These are phyloP conservation scores for Trichosanthes cucumerina DNA, from an alignment of 306 rosid species.

Conservation along the genomic window DNA sequence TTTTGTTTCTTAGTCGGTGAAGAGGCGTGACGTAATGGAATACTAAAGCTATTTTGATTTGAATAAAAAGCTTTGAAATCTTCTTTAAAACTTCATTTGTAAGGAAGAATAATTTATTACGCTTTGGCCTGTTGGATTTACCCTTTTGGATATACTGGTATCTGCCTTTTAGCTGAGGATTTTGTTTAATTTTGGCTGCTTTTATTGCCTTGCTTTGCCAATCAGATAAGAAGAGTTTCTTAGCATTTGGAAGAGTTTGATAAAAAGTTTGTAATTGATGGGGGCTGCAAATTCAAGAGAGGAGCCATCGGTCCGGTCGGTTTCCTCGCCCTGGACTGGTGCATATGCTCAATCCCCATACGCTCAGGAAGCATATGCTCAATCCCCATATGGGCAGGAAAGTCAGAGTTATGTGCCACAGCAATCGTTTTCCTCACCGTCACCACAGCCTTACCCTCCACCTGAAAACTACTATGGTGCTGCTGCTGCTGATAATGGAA, in stretches of 20 bases:
- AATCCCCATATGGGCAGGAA: conserved; percentile 30
- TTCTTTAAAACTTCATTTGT: not conserved
- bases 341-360: conserved; percentile 28
- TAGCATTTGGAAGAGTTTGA: conserved; percentile 11
- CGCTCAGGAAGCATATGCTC: conserved; percentile 20
- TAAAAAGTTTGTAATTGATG: conserved; percentile 40
- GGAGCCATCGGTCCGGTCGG: conserved; percentile 34
- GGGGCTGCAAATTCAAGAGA: conserved; percentile 63
- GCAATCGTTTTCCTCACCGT: conserved; percentile 16
- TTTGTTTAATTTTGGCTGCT: conserved; percentile 6
- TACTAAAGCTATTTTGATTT: not conserved
- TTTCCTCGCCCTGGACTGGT: conserved; percentile 22
- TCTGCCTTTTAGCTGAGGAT: conserved; percentile 13
- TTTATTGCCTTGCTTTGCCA: conserved; percentile 8
- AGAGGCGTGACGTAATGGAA: conserved; percentile 5
- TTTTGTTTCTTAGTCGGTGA: not conserved
- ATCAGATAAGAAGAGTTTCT: conserved; percentile 15
- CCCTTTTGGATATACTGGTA: conserved; percentile 5
- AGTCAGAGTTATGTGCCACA: conserved; percentile 34
- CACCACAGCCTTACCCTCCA: not conserved
- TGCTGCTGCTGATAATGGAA: conserved; percentile 8
- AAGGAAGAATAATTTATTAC: not conserved
- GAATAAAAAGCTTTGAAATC: not conserved
- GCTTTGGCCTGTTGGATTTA: not conserved
- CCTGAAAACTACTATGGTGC: conserved; percentile 8